Evolutionary conservation across 2,329 filamentous ascomycete species (phyloP).

Genomic region (Helicocarpus griseus): DNA sequence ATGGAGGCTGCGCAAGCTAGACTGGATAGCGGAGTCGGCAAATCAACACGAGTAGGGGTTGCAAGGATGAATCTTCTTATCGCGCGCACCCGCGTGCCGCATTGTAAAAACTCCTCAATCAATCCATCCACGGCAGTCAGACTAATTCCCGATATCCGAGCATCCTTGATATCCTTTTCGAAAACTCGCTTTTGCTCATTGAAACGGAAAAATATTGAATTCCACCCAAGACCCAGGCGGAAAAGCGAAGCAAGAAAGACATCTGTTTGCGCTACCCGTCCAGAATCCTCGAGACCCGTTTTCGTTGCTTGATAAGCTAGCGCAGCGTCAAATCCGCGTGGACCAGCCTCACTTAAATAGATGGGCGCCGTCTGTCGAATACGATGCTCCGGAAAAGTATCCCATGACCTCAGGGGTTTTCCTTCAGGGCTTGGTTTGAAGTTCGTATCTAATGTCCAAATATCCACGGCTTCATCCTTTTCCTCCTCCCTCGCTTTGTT

Average conservation of each 20-base stretch:
- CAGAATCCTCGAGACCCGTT: slow-evolving; percentile 16
- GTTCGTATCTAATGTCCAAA: slow-evolving; percentile 27
- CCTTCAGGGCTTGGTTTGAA: slow-evolving; percentile 9
- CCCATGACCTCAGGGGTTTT: slow-evolving; percentile 30
- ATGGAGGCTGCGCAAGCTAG: slow-evolving; percentile 25
- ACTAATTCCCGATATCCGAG: slow-evolving; percentile 43
- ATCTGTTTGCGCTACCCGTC: slow-evolving; percentile 26
- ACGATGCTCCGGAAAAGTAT: slow-evolving; percentile 26
- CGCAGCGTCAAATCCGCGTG: slow-evolving; percentile 30
- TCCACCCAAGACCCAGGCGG: slow-evolving; percentile 35
- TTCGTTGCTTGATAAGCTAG: slow-evolving; percentile 20
- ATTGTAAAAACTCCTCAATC: slow-evolving; percentile 23
- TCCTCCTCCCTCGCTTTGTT: slow-evolving; percentile 15
- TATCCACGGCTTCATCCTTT: slow-evolving; percentile 16
- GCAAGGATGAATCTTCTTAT: slow-evolving; percentile 26
- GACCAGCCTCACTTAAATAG: slow-evolving; percentile 36
- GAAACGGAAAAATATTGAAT: slow-evolving; percentile 35
- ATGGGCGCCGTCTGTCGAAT: slow-evolving; percentile 26
- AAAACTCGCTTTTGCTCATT: slow-evolving; percentile 27
- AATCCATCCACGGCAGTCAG: slow-evolving; percentile 29
- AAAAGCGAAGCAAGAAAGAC: slow-evolving; percentile 32
- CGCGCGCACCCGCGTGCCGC: slow-evolving; percentile 28
- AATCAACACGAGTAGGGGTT: slow-evolving; percentile 18
- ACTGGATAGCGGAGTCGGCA: slow-evolving; percentile 25
- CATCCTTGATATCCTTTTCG: slow-evolving; percentile 32